These are phyloP conservation scores for Rubroshorea leprosula DNA, from an alignment of 345 rosid genomes.

Conservation along the genomic window DNA sequence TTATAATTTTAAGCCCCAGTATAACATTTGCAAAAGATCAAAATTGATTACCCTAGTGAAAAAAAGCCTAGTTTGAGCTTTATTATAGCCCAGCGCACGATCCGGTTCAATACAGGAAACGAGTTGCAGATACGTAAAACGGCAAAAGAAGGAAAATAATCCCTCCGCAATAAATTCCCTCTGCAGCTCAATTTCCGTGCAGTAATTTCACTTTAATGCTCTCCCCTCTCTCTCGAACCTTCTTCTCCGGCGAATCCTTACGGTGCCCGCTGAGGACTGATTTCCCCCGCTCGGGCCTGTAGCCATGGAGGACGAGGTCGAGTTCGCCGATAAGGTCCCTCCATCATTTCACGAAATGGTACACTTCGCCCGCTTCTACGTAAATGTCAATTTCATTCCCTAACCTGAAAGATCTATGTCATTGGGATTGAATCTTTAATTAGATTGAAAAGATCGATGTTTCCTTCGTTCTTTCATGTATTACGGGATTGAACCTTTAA, in stretches of 20 bases:
- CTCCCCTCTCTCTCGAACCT: conserved; percentile 8
- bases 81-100: too few relatives aligned
- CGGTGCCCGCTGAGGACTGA: neutral
- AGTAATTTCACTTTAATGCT: neutral
- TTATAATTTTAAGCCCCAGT: too few relatives aligned
- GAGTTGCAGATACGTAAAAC: too few relatives aligned
- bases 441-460: conserved; percentile 5
- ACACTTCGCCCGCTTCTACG: neutral
- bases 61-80: too few relatives aligned
- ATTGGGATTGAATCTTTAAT: neutral
- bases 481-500: too few relatives aligned
- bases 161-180: conserved; percentile 2
- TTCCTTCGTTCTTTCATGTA: neutral
- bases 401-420: conserved; percentile 8
- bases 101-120: too few relatives aligned
- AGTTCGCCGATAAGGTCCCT: conserved; percentile 21
- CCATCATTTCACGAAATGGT: conserved; percentile 15
- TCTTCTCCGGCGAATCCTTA: neutral
- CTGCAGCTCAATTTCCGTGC: neutral
- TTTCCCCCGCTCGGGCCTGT: conserved; percentile 4
- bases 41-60: too few relatives aligned
- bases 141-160: too few relatives aligned
- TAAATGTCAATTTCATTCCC: neutral
- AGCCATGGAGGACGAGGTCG: conserved; percentile 24
- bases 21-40: too few relatives aligned